Conservation (phyloP, 148 eudicot species). For the Vaccinium vitisidaea region DNA sequence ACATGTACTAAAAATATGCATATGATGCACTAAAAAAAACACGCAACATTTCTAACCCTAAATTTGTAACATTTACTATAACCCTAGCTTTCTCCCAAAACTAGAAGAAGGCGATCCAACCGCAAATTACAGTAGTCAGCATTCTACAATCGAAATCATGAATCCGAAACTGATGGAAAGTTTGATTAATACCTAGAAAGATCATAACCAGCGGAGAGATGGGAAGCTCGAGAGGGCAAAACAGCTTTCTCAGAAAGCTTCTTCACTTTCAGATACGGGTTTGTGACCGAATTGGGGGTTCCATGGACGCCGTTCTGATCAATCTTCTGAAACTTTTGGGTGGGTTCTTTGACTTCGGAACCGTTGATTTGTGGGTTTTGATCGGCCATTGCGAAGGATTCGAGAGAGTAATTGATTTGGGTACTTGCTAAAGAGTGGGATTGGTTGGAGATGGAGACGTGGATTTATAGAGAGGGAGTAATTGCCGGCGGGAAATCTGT, state of each 20-base stretch:
- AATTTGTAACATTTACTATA: too few relatives aligned
- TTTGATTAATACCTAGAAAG: not conserved
- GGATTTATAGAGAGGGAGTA: not conserved
- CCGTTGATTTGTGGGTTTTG: constrained; percentile 18
- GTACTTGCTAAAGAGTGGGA: not conserved
- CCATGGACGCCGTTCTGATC: constrained; percentile 29
- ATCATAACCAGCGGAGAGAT: constrained; percentile 76
- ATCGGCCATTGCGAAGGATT: constrained; percentile 39
- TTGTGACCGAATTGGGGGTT: constrained; percentile 39
- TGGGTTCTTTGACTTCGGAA: constrained; percentile 45
- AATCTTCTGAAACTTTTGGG: constrained; percentile 53
- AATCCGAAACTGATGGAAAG: not conserved
- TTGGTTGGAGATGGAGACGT: not conserved
- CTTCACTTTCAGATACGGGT: constrained; percentile 49
- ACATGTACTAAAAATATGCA: too few relatives aligned
- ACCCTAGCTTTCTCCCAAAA: too few relatives aligned
- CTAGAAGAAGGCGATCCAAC: too few relatives aligned
- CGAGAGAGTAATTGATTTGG: not conserved
- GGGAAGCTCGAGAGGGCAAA: constrained; percentile 63
- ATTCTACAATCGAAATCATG: not conserved
- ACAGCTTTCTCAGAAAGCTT: constrained; percentile 79
- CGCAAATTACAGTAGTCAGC: not conserved
- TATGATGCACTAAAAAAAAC: too few relatives aligned
- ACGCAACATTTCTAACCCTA: too few relatives aligned
- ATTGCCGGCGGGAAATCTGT: not conserved